Base-by-base conservation (phyloP, 495 filamentous ascomycete species). In the Podospora tetraspora region DNA sequence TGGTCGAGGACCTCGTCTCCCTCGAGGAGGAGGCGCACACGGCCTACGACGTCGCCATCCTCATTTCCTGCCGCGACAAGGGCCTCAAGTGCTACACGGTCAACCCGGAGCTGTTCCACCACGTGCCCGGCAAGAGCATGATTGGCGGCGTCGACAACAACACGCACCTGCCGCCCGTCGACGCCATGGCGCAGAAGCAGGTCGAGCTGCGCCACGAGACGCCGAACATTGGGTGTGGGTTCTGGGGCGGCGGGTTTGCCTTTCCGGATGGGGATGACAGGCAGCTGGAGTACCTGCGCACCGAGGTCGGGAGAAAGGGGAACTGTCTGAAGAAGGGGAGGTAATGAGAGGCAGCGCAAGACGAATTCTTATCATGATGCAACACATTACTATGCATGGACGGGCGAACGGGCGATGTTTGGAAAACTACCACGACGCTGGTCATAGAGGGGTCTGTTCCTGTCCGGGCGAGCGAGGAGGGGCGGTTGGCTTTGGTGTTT, bases 1-100 rank as follows among this genome's bases (percentile, higher is more conserved):
- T 79, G 32, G 68, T 79, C 13, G 61, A 72, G 59, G 70, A 77
- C 68, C 62, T 77, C 10, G 65, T 59, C 2, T 71, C 73, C 11
- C 60, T 77, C n/a, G 68, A 78, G 25, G 63, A 63, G 16, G 52
- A 56, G 19, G 63, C 69, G 63, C 71, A 62, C 62, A 65, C 70
- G 19, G 69, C 76, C 3, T 77, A 74, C 63, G 76, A 78, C 63
- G 69, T 78, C 27, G 66, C 65, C 56, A 70, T 70, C 63, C 63
- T 70, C 23, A 62, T 62, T 6, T 22, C 34, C 16, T 70, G 69
- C 65, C 65, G 65, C 61, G 57, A 62, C 30, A 22, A 62, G 25
- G 69, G 65, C 21, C 34, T 70, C 52, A 61, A 66, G 29, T 70
- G 69, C 56, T 63, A 57, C 61, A 63, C 60, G 64, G 61, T 70